These are phyloP conservation scores for Leptoxyphium fumago DNA, from an alignment of 2,329 filamentous ascomycete species.

Conservation along the genomic window DNA sequence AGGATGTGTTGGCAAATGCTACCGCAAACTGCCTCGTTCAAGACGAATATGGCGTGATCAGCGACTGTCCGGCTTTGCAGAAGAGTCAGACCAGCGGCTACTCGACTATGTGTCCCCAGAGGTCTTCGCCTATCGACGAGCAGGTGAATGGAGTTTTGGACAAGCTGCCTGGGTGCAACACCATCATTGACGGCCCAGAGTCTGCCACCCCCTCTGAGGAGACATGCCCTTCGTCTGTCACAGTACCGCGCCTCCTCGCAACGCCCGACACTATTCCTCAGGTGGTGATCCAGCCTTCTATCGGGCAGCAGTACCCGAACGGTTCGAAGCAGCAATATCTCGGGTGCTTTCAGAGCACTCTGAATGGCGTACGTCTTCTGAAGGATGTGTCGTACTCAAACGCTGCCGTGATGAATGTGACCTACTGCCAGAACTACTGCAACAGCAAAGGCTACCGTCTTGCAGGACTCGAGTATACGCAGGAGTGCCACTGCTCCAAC, in stretches of 20 bases:
- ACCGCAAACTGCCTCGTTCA: conserved; percentile 22
- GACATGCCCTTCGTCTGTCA: conserved; percentile 12
- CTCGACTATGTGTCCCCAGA: conserved; percentile 17
- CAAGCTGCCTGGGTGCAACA: conserved; percentile 21
- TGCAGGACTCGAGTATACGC: conserved; percentile 18
- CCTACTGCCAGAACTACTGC: conserved; percentile 20
- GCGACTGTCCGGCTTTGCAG: conserved; percentile 20
- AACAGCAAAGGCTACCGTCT: conserved; percentile 14
- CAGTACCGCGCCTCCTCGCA: conserved; percentile 10
- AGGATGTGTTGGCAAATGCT: conserved; percentile 24
- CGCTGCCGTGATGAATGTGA: conserved; percentile 18
- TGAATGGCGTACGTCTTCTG: conserved; percentile 11
- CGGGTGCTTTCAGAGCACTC: conserved; percentile 23
- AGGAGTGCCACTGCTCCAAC: conserved; percentile 22
- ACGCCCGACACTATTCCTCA: conserved; percentile 18
- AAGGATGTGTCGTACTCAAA: conserved; percentile 11
- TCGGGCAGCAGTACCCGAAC: conserved; percentile 8
- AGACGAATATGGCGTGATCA: conserved; percentile 20
- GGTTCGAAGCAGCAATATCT: conserved; percentile 17
- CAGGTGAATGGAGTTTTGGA: conserved; percentile 14
- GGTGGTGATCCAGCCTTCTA: conserved; percentile 12
- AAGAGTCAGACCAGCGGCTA: conserved; percentile 15
- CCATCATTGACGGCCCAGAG: conserved; percentile 18
- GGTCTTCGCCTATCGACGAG: conserved; percentile 17
- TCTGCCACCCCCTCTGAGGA: conserved; percentile 13